A percentile compares a stretch with the other conserved stretches of the same genome.
These are phyloP conservation scores for Cucumis hystrix DNA, from an alignment of 306 rosid species.

Conservation along the genomic window DNA sequence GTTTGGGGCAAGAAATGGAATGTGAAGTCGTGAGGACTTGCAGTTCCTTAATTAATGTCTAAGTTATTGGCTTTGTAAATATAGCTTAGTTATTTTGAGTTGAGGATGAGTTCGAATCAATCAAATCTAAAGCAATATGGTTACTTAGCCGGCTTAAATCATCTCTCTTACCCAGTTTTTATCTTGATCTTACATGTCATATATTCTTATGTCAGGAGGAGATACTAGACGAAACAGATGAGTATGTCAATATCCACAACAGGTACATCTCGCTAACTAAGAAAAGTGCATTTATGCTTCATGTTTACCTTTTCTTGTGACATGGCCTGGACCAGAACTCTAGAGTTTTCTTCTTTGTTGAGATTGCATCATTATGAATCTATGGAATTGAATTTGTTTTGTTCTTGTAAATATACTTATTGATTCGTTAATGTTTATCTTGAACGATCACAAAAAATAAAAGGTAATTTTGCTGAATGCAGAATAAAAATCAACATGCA, in stretches of 20 bases:
- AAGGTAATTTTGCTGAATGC: constrained; percentile 18
- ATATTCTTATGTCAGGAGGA: constrained; percentile 65
- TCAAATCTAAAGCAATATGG: background rate
- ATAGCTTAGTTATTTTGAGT: background rate
- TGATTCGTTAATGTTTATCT: background rate
- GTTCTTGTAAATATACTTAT: background rate
- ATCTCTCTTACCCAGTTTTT: background rate
- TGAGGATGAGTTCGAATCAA: background rate
- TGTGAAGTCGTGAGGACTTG: too few relatives aligned
- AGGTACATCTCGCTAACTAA: constrained; percentile 36
- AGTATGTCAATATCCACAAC: constrained; percentile 87
- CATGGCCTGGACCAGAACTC: background rate
- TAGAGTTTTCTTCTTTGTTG: background rate
- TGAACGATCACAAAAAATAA: background rate
- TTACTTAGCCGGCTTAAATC: background rate
- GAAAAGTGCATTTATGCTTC: background rate
- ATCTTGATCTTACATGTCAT: constrained; percentile 1
- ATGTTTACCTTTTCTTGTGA: background rate
- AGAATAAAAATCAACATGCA: constrained; percentile 92
- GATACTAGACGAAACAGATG: constrained; percentile 98
- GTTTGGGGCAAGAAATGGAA: background rate
- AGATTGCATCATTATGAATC: background rate
- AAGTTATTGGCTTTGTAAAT: background rate
- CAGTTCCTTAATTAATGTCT: background rate
- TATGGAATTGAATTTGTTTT: background rate